phyloP scores from a whole-genome alignment of 1,139 yeast species.

The Candida anutae region DNA sequence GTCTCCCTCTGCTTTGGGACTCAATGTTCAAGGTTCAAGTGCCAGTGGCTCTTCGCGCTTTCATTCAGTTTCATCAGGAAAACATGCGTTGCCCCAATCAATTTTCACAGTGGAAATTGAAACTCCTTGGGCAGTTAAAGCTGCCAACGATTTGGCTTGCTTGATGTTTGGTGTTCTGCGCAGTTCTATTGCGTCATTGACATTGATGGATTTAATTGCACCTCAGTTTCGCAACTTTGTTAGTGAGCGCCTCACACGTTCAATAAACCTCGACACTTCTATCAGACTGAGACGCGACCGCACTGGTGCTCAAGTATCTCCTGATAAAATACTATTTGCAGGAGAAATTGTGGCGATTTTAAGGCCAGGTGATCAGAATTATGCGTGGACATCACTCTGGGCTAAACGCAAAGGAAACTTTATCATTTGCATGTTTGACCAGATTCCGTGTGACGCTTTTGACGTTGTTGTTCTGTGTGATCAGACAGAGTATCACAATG shows the following conservation, averaged over 20 bases:
- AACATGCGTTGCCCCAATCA: conserved; percentile 67
- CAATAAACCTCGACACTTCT: conserved; percentile 11
- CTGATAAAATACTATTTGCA: conserved; percentile 35
- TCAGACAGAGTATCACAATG: conserved; percentile 2
- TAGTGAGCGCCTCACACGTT: conserved; percentile 41
- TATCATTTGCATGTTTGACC: conserved; percentile 81
- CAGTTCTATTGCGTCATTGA: conserved; percentile 50
- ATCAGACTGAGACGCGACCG: conserved; percentile 5
- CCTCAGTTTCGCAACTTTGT: conserved; percentile 67
- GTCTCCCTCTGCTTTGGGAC: conserved; percentile 22
- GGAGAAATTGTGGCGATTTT: conserved; percentile 54
- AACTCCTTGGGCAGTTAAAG: conserved; percentile 75
- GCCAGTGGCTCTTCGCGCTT: conserved; percentile 31
- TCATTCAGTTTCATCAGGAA: conserved; percentile 57
- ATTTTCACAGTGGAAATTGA: conserved; percentile 71
- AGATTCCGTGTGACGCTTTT: conserved; percentile 75
- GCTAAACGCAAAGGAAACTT: conserved; percentile 67
- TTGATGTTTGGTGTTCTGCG: conserved; percentile 78
- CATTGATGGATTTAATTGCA: conserved; percentile 71
- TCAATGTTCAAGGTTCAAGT: conserved; percentile 2
- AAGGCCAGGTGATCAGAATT: conserved; percentile 40
- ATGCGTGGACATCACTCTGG: conserved; percentile 83
- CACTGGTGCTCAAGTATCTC: conserved; percentile 11
- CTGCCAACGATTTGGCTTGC: conserved; percentile 87
- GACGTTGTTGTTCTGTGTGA: conserved; percentile 45